These are phyloP conservation scores for Mycena epipterygia DNA, from an alignment of 768 basidiomycete genomes.

Conservation along the genomic window DNA sequence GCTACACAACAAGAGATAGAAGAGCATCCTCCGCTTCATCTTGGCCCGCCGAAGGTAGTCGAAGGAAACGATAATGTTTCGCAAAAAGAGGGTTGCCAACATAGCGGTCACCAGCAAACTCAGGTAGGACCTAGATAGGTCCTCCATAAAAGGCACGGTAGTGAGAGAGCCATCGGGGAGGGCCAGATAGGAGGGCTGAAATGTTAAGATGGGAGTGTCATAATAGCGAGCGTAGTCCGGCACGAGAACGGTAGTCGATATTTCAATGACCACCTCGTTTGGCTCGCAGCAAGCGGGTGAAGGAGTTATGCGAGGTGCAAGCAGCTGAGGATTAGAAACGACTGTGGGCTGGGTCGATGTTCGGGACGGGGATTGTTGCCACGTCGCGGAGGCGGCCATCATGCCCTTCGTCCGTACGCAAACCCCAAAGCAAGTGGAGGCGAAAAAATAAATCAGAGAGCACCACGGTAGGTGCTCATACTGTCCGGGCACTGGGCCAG, in stretches of 20 bases:
- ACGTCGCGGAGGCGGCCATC: constrained; percentile 23
- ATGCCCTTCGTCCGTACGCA: neutral
- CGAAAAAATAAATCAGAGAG: constrained; percentile 41
- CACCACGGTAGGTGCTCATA: constrained; percentile 52
- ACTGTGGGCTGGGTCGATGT: constrained; percentile 20
- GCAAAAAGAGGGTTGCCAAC: constrained; percentile 63
- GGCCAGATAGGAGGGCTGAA: constrained; percentile 61
- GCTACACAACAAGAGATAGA: constrained; percentile 68
- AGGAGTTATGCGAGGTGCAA: constrained; percentile 51
- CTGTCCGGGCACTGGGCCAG: constrained; percentile 39
- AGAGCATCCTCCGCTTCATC: constrained; percentile 70
- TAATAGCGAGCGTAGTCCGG: constrained; percentile 62
- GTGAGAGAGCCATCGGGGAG: constrained; percentile 73
- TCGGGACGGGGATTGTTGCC: constrained; percentile 24
- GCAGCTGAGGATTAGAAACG: constrained; percentile 34
- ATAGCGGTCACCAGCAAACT: constrained; percentile 63
- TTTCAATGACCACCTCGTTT: constrained; percentile 62
- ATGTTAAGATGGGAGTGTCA: constrained; percentile 55
- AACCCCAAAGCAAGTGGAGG: constrained; percentile 12
- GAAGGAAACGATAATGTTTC: constrained; percentile 65
- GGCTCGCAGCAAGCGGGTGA: constrained; percentile 51
- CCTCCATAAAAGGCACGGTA: constrained; percentile 59
- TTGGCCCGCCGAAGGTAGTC: constrained; percentile 67
- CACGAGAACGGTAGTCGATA: constrained; percentile 65
- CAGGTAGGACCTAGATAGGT: constrained; percentile 55